These are phyloP conservation scores for Suillus sp. DNA, from an alignment of 768 basidiomycete genomes.

Conservation along the genomic window DNA sequence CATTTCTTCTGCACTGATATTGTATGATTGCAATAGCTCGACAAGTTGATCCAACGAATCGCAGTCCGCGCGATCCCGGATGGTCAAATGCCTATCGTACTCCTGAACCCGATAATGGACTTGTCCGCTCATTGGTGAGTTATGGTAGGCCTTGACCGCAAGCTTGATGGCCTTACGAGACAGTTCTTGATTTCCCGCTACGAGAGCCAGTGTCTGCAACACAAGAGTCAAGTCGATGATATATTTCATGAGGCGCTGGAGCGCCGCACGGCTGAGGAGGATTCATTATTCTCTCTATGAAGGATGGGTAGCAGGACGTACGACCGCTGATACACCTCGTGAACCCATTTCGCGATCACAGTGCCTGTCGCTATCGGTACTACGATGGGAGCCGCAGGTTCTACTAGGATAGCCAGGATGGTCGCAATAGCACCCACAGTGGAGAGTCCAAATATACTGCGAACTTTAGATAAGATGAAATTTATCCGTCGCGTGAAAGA, in stretches of 20 bases:
- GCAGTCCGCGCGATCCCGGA: background rate
- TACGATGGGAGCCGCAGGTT: background rate
- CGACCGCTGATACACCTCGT: background rate
- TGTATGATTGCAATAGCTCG: background rate
- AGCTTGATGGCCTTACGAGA: conserved; percentile 1
- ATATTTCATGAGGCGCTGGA: conserved; percentile 26
- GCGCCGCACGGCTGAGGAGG: conserved; percentile 9
- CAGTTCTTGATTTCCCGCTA: background rate
- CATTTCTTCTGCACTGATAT: background rate
- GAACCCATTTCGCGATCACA: background rate
- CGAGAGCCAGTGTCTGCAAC: conserved; percentile 23
- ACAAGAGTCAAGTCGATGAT: conserved; percentile 30
- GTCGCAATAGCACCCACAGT: background rate
- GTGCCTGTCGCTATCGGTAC: background rate
- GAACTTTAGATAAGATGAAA: background rate
- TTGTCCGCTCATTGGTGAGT: background rate
- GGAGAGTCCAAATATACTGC: background rate
- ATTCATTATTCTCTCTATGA: background rate
- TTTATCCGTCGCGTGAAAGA: background rate
- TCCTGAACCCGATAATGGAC: background rate
- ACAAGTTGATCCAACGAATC: background rate
- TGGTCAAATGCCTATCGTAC: background rate
- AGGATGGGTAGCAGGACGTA: too few relatives aligned
- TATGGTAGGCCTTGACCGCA: background rate
- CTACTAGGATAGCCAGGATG: background rate